Percentiles rank a stretch among this genome's conserved stretches.
Evolutionary conservation across 1,284 basidiomycete species (phyloP).

Genomic region (Cutaneotrichosporon sp.): DNA sequence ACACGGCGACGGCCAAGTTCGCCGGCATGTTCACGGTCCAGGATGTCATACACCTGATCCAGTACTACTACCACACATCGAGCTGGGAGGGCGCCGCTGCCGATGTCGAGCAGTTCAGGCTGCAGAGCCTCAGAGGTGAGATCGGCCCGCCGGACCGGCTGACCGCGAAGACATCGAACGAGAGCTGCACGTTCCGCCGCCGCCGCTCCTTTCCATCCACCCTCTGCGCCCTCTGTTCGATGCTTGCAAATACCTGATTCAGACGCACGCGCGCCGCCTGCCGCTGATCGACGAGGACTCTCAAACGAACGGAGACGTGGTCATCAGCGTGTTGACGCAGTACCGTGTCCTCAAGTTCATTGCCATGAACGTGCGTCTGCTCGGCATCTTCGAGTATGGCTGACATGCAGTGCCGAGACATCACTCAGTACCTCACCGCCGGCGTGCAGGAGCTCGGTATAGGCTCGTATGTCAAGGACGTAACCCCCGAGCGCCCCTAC

Average conservation of each 20-base stretch:
- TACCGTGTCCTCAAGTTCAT: constrained; percentile 99
- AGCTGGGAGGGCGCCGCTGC: constrained; percentile 84
- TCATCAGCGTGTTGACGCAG: constrained; percentile 94
- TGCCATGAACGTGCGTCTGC: constrained; percentile 82
- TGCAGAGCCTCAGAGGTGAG: constrained; percentile 83
- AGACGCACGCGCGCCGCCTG: constrained; percentile 91
- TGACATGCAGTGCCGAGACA: constrained; percentile 44
- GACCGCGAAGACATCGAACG: constrained; percentile 79
- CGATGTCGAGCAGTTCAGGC: constrained; percentile 91
- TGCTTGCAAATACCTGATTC: constrained; percentile 85
- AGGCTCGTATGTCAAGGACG: constrained; percentile 75
- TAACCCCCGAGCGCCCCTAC: constrained; percentile 62
- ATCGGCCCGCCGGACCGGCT: constrained; percentile 8
- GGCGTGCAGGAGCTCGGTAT: constrained; percentile 84
- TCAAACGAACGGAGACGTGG: constrained; percentile 92
- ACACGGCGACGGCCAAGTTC: constrained; percentile 84
- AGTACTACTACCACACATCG: constrained; percentile 85
- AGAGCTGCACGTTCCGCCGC: constrained; percentile 85
- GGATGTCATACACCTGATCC: constrained; percentile 94
- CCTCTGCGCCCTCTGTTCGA: constrained; percentile 87
- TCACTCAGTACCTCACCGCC: constrained; percentile 52
- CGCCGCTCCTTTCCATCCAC: constrained; percentile 86
- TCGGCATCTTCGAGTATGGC: neutral
- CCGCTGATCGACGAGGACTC: constrained; percentile 92
- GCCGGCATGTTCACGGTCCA: constrained; percentile 93